Conservation (phyloP, 2,329 filamentous ascomycete genomes). For the Pseudogymnoascus sp. region DNA sequence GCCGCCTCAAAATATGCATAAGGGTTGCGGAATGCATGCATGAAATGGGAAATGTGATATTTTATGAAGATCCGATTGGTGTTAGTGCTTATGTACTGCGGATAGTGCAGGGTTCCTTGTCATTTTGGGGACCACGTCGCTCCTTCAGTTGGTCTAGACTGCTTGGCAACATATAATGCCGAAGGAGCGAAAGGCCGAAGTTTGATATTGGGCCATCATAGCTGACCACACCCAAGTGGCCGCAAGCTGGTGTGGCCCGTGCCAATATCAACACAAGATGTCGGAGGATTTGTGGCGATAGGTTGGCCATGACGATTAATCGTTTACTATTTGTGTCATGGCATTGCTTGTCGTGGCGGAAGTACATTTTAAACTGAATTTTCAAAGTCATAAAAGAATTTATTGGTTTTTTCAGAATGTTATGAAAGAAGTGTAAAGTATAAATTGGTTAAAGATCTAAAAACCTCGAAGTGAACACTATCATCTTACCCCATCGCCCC, state of each 20-base stretch:
- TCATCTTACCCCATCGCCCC: not conserved
- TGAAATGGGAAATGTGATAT: not conserved
- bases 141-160: not conserved
- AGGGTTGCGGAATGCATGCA: not conserved
- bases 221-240: not conserved
- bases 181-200: not conserved
- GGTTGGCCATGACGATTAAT: too few species aligned
- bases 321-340: not conserved
- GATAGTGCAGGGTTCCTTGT: not conserved
- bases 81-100: not conserved
- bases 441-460: not conserved
- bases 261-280: too few species aligned
- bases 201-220: not conserved
- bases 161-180: not conserved
- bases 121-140: not conserved
- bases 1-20: not conserved
- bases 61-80: not conserved
- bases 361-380: conserved; percentile 13
- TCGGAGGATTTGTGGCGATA: too few species aligned
- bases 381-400: not conserved
- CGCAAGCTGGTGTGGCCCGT: not conserved
- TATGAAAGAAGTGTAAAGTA: not conserved
- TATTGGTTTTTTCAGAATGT: not conserved
- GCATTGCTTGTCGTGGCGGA: not conserved
- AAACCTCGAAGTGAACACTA: not conserved